Evolutionary conservation across 768 basidiomycete species (phyloP), one percentile per base, ranked within the genome.

Genomic region (Candolleomyces efflorescens): DNA sequence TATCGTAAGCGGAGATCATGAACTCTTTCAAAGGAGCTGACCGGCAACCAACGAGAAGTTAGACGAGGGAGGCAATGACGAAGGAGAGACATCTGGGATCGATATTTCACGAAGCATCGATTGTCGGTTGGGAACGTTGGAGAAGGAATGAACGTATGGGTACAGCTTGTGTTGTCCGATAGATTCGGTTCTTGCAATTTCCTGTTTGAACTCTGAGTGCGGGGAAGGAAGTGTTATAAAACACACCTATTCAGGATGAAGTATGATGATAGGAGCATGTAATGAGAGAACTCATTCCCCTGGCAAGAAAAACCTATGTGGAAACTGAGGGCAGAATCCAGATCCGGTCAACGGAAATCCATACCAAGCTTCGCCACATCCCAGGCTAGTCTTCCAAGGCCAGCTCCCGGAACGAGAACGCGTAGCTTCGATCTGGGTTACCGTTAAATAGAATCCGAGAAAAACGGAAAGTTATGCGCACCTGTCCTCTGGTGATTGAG

Each of bases 251-350:
- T 98, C 50, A 98, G 75, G 18, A 97, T 85, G 68, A 89, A 90
- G 67, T 87, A 88, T 3, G 95, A 97, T 2, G 90, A 78, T 4
- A 98, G 83, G 12, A 98, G 81, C 94, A 95, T 96, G 71, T 92
- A 93, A 62, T 95, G 90, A 32, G 92, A 94, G 68, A 97, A 97
- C 71, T 98, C 95, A 67, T 97, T 97, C 20, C 90, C 94, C 70
- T 96, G 94, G 62, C 90, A 93, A 1, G 89, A 73, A 63, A 94
- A 98, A 3, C 94, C 94, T 94, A 36, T 17, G 60, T 54, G 46
- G 26, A 57, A 3, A 11, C 53, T 38, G 39, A 37, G 51, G 53
- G 11, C 13, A 47, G 3, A 51, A 9, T 13, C 20, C 20, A 38
- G 17, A 53, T 55, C 24, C 23, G 0, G 46, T 15, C 50, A 5